A percentile compares a stretch with the other conserved stretches of the same genome.
phyloP scores from a whole-genome alignment of 352 stramenopile species.

The Thalassiosira ordinaria region DNA sequence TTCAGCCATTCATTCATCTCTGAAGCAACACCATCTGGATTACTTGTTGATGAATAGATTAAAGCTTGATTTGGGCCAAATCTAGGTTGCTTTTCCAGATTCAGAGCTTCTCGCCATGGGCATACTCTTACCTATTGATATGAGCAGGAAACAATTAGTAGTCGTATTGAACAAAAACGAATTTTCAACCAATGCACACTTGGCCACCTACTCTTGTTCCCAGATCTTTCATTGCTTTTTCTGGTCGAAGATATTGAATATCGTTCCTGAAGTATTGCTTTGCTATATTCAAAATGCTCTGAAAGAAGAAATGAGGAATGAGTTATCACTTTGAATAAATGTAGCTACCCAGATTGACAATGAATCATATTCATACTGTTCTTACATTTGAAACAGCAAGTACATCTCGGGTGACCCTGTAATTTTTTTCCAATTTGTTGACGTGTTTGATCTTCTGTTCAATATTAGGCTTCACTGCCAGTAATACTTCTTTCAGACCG shows the following conservation, averaged over 20 bases:
- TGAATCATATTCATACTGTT: background rate
- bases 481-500: constrained; percentile 56
- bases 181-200: background rate
- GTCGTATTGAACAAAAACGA: no score
- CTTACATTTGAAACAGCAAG: constrained; percentile 50
- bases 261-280: constrained; percentile 42
- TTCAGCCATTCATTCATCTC: constrained; percentile 47
- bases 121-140: constrained; percentile 29
- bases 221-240: constrained; percentile 55
- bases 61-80: constrained; percentile 59
- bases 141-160: background rate
- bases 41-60: constrained; percentile 46
- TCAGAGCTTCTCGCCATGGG: constrained; percentile 36
- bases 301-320: background rate
- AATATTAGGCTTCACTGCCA: constrained; percentile 40
- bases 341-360: background rate
- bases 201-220: constrained; percentile 48
- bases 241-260: constrained; percentile 46
- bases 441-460: constrained; percentile 54
- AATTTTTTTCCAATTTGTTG: constrained; percentile 49
- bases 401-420: constrained; percentile 57
- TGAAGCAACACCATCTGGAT: constrained; percentile 15
- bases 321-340: no score
- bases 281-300: constrained; percentile 42
- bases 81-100: constrained; percentile 17